A percentile compares a stretch with the other conserved stretches of the same genome.
Conservation (phyloP, 495 filamentous ascomycete genomes). For the Sporormia fimetaria region DNA sequence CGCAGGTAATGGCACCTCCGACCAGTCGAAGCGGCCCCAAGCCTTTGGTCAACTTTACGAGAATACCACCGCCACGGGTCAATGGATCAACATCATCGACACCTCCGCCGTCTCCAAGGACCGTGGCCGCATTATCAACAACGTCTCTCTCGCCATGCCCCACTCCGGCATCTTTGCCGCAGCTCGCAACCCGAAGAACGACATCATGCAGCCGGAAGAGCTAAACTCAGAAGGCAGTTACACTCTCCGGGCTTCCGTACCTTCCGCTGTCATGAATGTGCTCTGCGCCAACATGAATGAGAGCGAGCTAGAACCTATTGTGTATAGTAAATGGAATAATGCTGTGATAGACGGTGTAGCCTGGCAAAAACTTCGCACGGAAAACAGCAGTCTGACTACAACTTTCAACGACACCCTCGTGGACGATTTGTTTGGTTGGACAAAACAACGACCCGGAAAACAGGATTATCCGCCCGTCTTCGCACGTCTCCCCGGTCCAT, state of each 20-base stretch:
- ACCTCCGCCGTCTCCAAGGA: conserved; percentile 37
- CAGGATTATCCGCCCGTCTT: conserved; percentile 49
- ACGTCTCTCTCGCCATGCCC: conserved; percentile 63
- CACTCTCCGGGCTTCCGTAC: conserved; percentile 50
- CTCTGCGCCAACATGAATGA: conserved; percentile 53
- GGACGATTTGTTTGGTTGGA: conserved; percentile 58
- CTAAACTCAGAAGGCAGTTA: conserved; percentile 56
- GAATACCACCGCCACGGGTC: conserved; percentile 50
- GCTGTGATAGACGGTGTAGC: conserved; percentile 29
- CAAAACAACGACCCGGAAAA: conserved; percentile 34
- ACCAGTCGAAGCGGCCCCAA: conserved; percentile 37
- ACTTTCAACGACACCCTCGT: conserved; percentile 47
- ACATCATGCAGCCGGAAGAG: conserved; percentile 55
- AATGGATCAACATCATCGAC: conserved; percentile 47
- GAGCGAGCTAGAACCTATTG: conserved; percentile 48
- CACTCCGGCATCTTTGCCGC: conserved; percentile 55
- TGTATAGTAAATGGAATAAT: conserved; percentile 49
- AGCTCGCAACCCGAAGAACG: conserved; percentile 45
- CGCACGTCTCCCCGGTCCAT: conserved; percentile 45
- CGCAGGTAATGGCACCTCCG: conserved; percentile 31
- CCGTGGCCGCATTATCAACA: conserved; percentile 49
- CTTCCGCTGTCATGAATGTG: conserved; percentile 54
- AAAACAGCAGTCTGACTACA: conserved; percentile 27
- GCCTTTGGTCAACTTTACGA: conserved; percentile 49
- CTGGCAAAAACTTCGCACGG: not conserved